Base-by-base conservation (phyloP, 2,329 filamentous ascomycete species). In the Juglanconis juglandina region DNA sequence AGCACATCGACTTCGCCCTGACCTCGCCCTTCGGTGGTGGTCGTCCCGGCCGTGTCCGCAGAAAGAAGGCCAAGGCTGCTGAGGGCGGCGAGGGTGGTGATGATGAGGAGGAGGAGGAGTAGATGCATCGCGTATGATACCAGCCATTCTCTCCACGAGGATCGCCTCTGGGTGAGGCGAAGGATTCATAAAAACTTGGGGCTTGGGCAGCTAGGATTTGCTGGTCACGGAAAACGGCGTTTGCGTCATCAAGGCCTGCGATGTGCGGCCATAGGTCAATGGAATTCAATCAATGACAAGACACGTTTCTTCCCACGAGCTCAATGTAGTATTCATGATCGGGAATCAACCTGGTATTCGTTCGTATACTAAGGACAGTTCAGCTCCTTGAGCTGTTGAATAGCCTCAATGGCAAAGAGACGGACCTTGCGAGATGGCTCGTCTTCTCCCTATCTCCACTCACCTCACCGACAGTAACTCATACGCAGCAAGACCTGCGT, bases 1-100 rank as follows among this genome's bases (percentile, higher is more conserved):
- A 99, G 91, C 95, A 99, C 90, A 98, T 99, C 75, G 95, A 99
- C 87, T 98, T 99, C 80, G 87, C 95, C 67, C 88, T 99, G 69
- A 96, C 89, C 82, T 98, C 94, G 77, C 94, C 95, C 78, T 97
- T 96, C 75, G 95, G 95, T 81, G 93, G 93, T 78, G 95, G 95
- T 77, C 93, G 95, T 73, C 92, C 92, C 74, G 95, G 95, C 72
- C 95, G 95, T 87, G 94, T 97, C 76, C 89, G 92, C 81, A 96
- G 95, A 87, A 99, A 98, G 95, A 99, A 98, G 93, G 91, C 93
- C 79, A 94, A 92, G 85, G 91, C 95, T 71, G 92, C 92, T 66
- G 92, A 96, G 83, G 89, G 88, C 79, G 89, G 86, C 76, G 90
- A 88, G 70, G 91, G 84, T 64, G 91, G 81, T 62, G 94, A 86